Base-by-base conservation (phyloP, 176 grass and related monocot species). In the Avena sativa region DNA sequence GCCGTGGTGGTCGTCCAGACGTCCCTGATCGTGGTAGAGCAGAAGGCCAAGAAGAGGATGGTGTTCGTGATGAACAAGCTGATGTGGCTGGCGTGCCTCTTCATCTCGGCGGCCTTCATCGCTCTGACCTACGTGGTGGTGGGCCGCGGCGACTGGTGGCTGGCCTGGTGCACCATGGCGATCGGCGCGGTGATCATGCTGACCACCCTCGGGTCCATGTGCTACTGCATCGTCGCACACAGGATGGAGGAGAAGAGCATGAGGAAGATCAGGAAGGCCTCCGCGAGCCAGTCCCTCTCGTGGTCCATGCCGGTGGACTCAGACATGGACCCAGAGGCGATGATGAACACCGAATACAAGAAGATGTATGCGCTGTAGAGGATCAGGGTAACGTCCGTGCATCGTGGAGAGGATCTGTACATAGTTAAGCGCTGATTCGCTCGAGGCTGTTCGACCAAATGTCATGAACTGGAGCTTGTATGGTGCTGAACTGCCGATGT, bases 11-110 rank as follows among this genome's bases (percentile, higher is more conserved):
- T 95, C 0, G 96, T 98, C 44, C 96, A 98, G 72, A 98, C 96
- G 12, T 98, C 96, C 1, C 77, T 98, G 40, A 98, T 98, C 55
- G 96, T 98, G 4, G 93, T 98, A 1, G 96, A 98, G 88, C 96
- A 89, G 88, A 93, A 86, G 58, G 96, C 93, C 14, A 98, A 98
- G 91, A 92, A 62, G 69, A 81, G 79, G 80, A 98, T 98, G 96
- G 93, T 98, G 9, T 98, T 98, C 49, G 93, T 98, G 83, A 98
- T 98, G 90, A 98, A 95, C 88, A 98, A 98, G 81, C 34, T 95
- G 15, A 98, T 98, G 96, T 98, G 96, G 96, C 89, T 98, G 0
- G 96, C 96, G 0, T 98, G 96, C 86, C 81, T 95, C 62, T 98
- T 84, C 56, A 95, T 98, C 66, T 98, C 93, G 0, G 91, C 80